Base-by-base conservation (phyloP, 2,329 filamentous ascomycete genomes). In the Dactylellina cionopaga region DNA sequence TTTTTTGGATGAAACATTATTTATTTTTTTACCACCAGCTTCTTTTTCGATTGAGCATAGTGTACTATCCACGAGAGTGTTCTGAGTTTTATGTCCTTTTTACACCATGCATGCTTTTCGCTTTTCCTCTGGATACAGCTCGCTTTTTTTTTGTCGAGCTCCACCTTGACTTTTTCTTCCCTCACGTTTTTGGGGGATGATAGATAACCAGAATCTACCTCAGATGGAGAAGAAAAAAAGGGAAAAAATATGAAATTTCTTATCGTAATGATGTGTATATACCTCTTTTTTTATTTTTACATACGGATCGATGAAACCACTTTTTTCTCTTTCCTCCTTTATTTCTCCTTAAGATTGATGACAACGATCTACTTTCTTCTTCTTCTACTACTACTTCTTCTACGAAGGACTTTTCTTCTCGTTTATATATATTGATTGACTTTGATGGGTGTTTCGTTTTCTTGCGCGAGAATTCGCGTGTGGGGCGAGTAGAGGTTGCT, bases 1-100 rank as follows among this genome's bases (percentile, higher is more conserved):
- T n/a, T n/a, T n/a, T n/a, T 72, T 55, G 68, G 60, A 72, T 41
- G 60, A 59, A 51, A 33, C 37, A 51, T 64, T 31, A 51, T 52
- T 51, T 29, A 4, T 44, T 27, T 64, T 43, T 49, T 29, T 51
- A 27, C 11, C 19, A 46, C 29, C 10, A 27, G 5, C 29, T 51
- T 47, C n/a, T 47, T 25, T 52, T 59, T 43, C 63, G 15, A 47
- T 46, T 49, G 31, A 64, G 66, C 58, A 70, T 46, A 47, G 47
- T 63, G 56, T 70, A 63, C 39, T 64, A 49, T 59, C 29, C 46
- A 25, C 19, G 10, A 22, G 22, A 15, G 6, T 44, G 4, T 31
- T 5, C 17, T 25, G n/a, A n/a, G n/a, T 4, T 39, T 35, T 31
- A 52, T 66, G 39, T 22, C 31, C 15, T 54, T 44, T 37, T 41